A percentile compares a stretch with the other conserved stretches of the same genome.
Conservation (phyloP, 768 basidiomycete species). For the Grammothele lineata region DNA sequence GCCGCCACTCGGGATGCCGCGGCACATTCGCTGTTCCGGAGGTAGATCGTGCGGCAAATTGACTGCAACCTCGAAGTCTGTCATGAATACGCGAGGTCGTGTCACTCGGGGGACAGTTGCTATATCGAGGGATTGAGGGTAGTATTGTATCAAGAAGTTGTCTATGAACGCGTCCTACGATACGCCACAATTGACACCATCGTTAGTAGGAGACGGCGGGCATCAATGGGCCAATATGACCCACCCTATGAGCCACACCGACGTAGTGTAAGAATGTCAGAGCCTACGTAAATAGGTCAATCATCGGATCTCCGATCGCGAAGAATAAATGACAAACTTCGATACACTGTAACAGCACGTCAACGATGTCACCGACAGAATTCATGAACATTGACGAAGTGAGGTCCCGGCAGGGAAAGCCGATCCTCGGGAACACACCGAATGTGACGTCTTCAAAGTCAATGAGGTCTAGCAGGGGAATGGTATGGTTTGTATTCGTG, state of each 20-base stretch:
- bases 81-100: constrained; percentile 2
- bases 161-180: constrained; percentile 4
- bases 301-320: neutral
- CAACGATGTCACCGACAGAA: constrained; percentile 12
- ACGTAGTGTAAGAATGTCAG: neutral
- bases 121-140: constrained; percentile 1
- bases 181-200: no score
- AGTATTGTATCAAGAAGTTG: constrained; percentile 8
- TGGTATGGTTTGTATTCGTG: constrained; percentile 19
- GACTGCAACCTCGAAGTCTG: constrained; percentile 7
- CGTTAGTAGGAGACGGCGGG: no score
- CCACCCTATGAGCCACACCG: neutral
- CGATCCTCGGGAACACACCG: constrained; percentile 25
- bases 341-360: constrained; percentile 29
- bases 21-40: neutral
- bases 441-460: constrained; percentile 26
- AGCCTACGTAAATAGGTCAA: neutral
- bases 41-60: neutral
- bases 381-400: no score
- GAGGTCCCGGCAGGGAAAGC: no score
- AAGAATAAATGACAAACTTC: constrained; percentile 9
- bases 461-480: constrained; percentile 26
- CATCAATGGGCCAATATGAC: no score
- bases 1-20: neutral
- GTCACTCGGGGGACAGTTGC: neutral